Percentiles rank a stretch among this genome's conserved stretches.
Evolutionary conservation across 2,329 filamentous ascomycete species (phyloP).

Genomic region (Aspergillus vadensis): DNA sequence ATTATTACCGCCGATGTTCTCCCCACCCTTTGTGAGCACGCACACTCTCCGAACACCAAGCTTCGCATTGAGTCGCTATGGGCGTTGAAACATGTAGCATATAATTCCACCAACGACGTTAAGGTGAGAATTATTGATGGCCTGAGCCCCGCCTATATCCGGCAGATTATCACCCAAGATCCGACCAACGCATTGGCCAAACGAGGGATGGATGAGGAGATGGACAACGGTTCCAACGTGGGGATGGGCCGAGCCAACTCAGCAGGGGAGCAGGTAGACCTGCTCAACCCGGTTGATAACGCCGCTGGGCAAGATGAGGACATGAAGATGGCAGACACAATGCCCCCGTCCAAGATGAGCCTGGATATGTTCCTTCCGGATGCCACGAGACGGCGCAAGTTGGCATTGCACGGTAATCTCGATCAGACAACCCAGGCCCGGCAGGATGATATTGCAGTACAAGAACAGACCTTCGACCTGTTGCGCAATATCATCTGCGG

Average conservation of each 20-base stretch:
- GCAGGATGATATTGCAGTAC: slow-evolving; percentile 78
- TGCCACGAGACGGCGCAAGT: slow-evolving; percentile 43
- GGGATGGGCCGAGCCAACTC: slow-evolving; percentile 61
- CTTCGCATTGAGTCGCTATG: slow-evolving; percentile 85
- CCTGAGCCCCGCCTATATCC: slow-evolving; percentile 76
- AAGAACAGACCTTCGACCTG: slow-evolving; percentile 88
- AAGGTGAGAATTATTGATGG: slow-evolving; percentile 78
- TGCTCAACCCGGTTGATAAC: slow-evolving; percentile 56
- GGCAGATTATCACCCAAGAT: slow-evolving; percentile 71
- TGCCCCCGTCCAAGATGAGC: slow-evolving; percentile 45
- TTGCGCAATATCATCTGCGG: slow-evolving; percentile 85
- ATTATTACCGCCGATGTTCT: slow-evolving; percentile 75
- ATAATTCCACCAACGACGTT: slow-evolving; percentile 67
- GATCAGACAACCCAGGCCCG: slow-evolving; percentile 68
- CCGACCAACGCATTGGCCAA: slow-evolving; percentile 34
- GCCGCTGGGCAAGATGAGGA: slow-evolving; percentile 34
- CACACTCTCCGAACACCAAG: slow-evolving; percentile 75
- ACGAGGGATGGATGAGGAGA: slow-evolving; percentile 35
- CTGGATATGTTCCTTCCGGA: slow-evolving; percentile 41
- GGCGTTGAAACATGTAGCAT: slow-evolving; percentile 88
- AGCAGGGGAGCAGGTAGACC: slow-evolving; percentile 61
- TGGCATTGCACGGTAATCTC: slow-evolving; percentile 64
- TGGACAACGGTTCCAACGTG: slow-evolving; percentile 37
- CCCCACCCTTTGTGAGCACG: slow-evolving; percentile 77
- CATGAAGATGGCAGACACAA: slow-evolving; percentile 37